These are phyloP conservation scores for Polychaeton citri DNA, from an alignment of 2,329 filamentous ascomycete species.

Conservation along the genomic window DNA sequence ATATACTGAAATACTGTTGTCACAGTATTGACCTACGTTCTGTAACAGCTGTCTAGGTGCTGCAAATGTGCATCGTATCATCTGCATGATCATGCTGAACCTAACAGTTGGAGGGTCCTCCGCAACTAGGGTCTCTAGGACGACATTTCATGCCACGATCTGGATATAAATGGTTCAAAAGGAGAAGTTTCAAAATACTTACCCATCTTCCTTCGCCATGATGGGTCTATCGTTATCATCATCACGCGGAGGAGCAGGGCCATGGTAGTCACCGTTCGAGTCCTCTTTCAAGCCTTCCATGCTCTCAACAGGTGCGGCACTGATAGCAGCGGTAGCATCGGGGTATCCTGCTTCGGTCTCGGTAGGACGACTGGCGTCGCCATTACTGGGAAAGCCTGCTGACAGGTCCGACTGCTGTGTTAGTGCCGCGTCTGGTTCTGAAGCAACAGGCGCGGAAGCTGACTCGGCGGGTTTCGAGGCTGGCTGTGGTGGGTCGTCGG, in stretches of 20 bases:
- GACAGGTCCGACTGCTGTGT: neutral
- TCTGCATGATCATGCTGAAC: too few relatives aligned
- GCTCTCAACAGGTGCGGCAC: slow-evolving; percentile 13
- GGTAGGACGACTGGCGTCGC: slow-evolving; percentile 17
- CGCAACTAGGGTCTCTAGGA: too few relatives aligned
- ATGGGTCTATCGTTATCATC: slow-evolving; percentile 39
- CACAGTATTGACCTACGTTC: too few relatives aligned
- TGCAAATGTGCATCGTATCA: too few relatives aligned
- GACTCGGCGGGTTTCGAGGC: slow-evolving; percentile 1
- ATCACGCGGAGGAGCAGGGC: slow-evolving; percentile 15
- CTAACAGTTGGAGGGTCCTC: too few relatives aligned
- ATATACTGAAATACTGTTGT: too few relatives aligned
- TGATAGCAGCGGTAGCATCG: slow-evolving; percentile 7
- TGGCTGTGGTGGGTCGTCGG: slow-evolving; percentile 43
- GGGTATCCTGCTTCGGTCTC: slow-evolving; percentile 6
- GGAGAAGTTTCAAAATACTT: slow-evolving; percentile 33
- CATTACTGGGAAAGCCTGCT: slow-evolving; percentile 8
- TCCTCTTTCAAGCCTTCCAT: slow-evolving; percentile 16
- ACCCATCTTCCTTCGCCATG: slow-evolving; percentile 85
- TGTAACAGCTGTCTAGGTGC: too few relatives aligned
- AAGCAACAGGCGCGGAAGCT: slow-evolving; percentile 5
- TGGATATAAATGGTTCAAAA: too few relatives aligned
- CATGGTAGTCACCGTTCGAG: slow-evolving; percentile 14
- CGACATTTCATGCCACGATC: too few relatives aligned
- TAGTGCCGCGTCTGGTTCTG: slow-evolving; percentile 8